phyloP scores from a whole-genome alignment of 1,284 basidiomycete genomes.

The Cutaneotrichosporon cyanovorans region DNA sequence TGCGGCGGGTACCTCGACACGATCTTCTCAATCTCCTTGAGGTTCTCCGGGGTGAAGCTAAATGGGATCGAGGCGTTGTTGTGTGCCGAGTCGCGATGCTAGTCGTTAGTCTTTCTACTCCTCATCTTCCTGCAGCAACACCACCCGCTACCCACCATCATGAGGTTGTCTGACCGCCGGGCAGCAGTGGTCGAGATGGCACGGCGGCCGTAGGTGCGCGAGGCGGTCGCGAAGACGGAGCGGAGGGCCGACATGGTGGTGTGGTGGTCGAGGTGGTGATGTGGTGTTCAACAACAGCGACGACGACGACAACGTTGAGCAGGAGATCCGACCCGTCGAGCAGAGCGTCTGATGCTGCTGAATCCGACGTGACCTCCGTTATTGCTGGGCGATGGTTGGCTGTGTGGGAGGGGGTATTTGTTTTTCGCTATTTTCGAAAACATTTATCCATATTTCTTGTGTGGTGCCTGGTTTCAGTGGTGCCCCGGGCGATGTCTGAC shows the following conservation, averaged over 20 bases:
- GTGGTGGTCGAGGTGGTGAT: constrained; percentile 1
- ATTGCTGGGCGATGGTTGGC: constrained; percentile 6
- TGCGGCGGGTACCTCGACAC: constrained; percentile 90
- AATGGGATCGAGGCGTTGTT: constrained; percentile 94
- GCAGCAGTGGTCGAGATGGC: constrained; percentile 49
- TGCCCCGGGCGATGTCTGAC: background rate
- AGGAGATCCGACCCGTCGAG: background rate
- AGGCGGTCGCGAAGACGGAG: constrained; percentile 26
- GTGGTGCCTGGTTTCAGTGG: background rate
- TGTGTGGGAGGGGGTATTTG: background rate
- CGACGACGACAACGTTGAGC: constrained; percentile 5
- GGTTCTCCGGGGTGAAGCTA: constrained; percentile 71
- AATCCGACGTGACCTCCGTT: background rate
- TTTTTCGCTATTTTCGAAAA: background rate
- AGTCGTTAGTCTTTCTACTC: constrained; percentile 9
- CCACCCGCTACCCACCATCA: constrained; percentile 49
- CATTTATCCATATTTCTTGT: background rate
- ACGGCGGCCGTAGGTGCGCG: constrained; percentile 34
- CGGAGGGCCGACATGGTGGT: constrained; percentile 34
- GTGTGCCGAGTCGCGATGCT: constrained; percentile 90
- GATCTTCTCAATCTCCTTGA: constrained; percentile 78
- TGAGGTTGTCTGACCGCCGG: constrained; percentile 55
- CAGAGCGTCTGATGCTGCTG: background rate
- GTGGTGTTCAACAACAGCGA: no score
- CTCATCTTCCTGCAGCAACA: background rate